These are phyloP conservation scores for Solanum chiquidenum DNA, from an alignment of 257 asterid species.

Conservation along the genomic window DNA sequence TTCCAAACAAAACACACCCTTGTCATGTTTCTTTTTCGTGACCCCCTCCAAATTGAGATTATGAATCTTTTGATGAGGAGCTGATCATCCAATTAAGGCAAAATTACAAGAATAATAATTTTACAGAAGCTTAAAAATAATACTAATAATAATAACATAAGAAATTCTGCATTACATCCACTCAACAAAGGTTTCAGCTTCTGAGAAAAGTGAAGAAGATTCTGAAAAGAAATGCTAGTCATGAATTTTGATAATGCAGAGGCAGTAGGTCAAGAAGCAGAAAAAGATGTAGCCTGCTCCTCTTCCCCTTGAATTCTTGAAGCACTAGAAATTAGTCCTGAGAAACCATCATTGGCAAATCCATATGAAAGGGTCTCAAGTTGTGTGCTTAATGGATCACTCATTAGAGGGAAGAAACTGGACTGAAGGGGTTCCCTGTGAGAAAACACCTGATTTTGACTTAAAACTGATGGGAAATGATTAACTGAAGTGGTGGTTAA, in stretches of 20 bases:
- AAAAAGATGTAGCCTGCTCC: neutral
- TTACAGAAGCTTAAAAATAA: neutral
- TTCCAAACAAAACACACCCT: too few relatives aligned
- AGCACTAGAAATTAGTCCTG: neutral
- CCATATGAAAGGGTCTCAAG: neutral
- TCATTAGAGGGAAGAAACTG: constrained; percentile 87
- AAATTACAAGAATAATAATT: neutral
- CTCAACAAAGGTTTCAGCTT: neutral
- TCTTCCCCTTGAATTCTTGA: neutral
- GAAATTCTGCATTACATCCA: neutral
- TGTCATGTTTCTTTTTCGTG: neutral
- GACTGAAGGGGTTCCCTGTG: constrained; percentile 99
- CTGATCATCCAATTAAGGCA: neutral
- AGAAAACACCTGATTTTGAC: constrained; percentile 50
- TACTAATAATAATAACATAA: neutral
- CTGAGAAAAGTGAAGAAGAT: neutral
- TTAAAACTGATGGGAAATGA: constrained; percentile 6
- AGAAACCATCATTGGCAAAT: neutral
- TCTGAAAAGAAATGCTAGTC: neutral
- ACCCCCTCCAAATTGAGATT: neutral
- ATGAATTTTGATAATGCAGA: neutral
- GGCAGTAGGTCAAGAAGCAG: neutral
- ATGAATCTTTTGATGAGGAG: neutral
- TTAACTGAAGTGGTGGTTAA: neutral
- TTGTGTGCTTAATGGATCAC: constrained; percentile 22